Conservation (phyloP, 306 rosid species). For the Sesbania bispinosa region DNA sequence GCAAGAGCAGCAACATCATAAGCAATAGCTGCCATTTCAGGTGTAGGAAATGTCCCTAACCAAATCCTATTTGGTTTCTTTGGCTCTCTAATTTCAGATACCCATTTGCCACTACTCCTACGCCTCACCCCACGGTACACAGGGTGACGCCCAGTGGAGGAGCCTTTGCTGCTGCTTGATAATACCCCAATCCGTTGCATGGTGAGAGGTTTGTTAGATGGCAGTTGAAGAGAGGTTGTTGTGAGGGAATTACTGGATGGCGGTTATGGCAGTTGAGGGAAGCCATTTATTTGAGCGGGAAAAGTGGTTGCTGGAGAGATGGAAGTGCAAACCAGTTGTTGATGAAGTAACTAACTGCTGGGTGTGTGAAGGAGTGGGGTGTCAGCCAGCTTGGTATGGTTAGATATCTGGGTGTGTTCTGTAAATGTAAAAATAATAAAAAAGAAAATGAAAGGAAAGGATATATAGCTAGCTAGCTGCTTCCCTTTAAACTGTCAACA, state of each 20-base stretch:
- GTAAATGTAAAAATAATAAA: neutral
- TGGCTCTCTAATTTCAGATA: conserved; percentile 49
- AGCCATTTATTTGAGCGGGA: conserved; percentile 33
- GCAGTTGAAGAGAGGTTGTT: conserved; percentile 25
- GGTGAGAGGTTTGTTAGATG: conserved; percentile 8
- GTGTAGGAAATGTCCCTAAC: conserved; percentile 84
- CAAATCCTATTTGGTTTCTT: conserved; percentile 59
- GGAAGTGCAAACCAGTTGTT: conserved; percentile 47
- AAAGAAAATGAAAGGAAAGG: neutral
- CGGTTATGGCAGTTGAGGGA: conserved; percentile 37
- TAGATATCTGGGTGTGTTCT: conserved; percentile 35
- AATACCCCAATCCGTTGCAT: too few species aligned
- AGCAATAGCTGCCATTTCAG: conserved; percentile 95
- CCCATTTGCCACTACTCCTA: conserved; percentile 48
- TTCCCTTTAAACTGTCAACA: too few species aligned
- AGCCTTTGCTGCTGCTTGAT: conserved; percentile 15
- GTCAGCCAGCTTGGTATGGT: conserved; percentile 35
- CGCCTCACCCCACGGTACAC: conserved; percentile 48
- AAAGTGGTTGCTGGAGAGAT: conserved; percentile 7
- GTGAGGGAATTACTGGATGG: neutral
- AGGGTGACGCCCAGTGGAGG: conserved; percentile 34
- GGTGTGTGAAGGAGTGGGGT: conserved; percentile 38
- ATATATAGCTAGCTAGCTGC: too few species aligned
- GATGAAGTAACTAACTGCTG: conserved; percentile 8
- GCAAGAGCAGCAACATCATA: conserved; percentile 93